Conservation (phyloP, 2,329 filamentous ascomycete genomes). For the Aspergillus neoniger region DNA sequence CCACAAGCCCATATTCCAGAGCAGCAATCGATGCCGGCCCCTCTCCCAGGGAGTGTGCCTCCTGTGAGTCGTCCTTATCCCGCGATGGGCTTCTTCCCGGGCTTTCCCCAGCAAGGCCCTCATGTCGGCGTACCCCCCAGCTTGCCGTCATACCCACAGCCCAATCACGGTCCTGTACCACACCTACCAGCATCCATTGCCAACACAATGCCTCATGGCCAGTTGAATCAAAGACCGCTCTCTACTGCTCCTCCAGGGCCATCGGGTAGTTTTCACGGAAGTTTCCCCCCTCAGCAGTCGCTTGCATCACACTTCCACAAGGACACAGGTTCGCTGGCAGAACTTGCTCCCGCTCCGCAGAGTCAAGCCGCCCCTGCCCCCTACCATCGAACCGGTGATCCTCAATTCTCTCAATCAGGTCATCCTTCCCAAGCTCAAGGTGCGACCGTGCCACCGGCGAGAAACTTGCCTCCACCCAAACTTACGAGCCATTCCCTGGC, state of each 20-base stretch:
- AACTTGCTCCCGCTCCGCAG: constrained; percentile 14
- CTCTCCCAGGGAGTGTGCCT: constrained; percentile 54
- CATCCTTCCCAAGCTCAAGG: constrained; percentile 39
- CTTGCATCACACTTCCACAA: constrained; percentile 23
- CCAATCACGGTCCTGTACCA: constrained; percentile 17
- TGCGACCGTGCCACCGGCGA: constrained; percentile 57
- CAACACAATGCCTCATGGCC: constrained; percentile 14
- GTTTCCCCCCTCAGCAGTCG: constrained; percentile 26
- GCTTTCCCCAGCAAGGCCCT: constrained; percentile 38
- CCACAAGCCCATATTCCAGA: constrained; percentile 25
- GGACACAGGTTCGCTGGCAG: constrained; percentile 22
- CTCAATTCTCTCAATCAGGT: constrained; percentile 44
- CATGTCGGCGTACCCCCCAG: constrained; percentile 30
- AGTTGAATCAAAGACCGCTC: constrained; percentile 15
- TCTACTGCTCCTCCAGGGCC: constrained; percentile 21
- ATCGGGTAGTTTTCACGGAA: constrained; percentile 20
- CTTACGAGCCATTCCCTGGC: constrained; percentile 59
- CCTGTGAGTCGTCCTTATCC: constrained; percentile 56
- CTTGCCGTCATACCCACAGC: constrained; percentile 26
- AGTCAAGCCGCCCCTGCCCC: constrained; percentile 38
- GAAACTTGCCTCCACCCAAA: constrained; percentile 58
- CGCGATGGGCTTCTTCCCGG: constrained; percentile 48
- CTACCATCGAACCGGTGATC: constrained; percentile 51
- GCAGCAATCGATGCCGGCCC: constrained; percentile 59
- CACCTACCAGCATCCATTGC: constrained; percentile 14